A percentile compares a stretch with the other conserved stretches of the same genome.
phyloP scores from a whole-genome alignment of 2,329 filamentous ascomycete species.

The Eutypella sp. region DNA sequence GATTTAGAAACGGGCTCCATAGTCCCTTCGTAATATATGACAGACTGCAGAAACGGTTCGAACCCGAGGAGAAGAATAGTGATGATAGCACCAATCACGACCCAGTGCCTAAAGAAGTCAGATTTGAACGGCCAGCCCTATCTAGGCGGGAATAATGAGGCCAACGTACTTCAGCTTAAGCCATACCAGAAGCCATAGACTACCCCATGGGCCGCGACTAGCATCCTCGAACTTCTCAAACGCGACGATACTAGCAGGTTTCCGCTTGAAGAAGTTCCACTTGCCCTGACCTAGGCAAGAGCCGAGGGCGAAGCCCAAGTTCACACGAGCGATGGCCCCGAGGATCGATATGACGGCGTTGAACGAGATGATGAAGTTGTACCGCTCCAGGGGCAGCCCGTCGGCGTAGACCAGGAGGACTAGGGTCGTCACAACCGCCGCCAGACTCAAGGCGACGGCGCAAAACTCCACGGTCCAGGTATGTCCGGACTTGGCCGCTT shows the following conservation, averaged over 20 bases:
- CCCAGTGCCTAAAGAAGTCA: conserved; percentile 9
- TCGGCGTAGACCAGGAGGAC: conserved; percentile 9
- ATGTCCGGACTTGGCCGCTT: not conserved
- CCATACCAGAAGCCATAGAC: conserved; percentile 16
- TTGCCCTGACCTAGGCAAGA: conserved; percentile 19
- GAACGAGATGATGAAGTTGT: conserved; percentile 11
- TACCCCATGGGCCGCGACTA: conserved; percentile 19
- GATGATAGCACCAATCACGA: conserved; percentile 8
- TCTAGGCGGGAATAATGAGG: too few relatives aligned
- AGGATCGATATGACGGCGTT: conserved; percentile 15
- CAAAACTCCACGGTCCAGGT: not conserved
- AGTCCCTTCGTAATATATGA: conserved; percentile 13
- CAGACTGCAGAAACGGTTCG: conserved; percentile 14
- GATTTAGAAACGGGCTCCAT: conserved; percentile 1
- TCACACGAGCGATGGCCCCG: conserved; percentile 10
- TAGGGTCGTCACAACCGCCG: conserved; percentile 5
- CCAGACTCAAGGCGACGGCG: not conserved
- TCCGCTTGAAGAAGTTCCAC: conserved; percentile 18
- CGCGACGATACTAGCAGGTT: conserved; percentile 9
- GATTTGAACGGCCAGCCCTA: not conserved
- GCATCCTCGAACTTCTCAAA: conserved; percentile 22
- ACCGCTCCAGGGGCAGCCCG: conserved; percentile 6
- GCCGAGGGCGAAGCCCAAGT: conserved; percentile 16
- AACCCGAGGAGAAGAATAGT: conserved; percentile 12
- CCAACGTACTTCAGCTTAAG: too few relatives aligned